These are phyloP conservation scores for Aphanomyces euteiches DNA, from an alignment of 352 stramenopile genomes.

Conservation along the genomic window DNA sequence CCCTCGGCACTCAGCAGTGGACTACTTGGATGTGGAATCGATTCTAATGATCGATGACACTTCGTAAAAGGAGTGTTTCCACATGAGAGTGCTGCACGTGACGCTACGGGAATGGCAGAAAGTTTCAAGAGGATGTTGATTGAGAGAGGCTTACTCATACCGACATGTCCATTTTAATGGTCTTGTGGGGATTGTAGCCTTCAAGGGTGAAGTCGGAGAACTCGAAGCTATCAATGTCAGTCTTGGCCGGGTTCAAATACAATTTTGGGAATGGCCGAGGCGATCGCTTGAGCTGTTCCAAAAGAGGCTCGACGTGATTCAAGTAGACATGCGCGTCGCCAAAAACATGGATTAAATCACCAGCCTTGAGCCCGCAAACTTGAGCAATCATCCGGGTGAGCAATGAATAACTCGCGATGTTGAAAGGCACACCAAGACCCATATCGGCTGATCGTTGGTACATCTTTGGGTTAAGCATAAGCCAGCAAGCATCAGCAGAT, in stretches of 20 bases:
- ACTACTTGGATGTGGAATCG: too few species aligned
- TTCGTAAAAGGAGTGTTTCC: too few species aligned
- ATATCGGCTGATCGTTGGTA: constrained; percentile 99
- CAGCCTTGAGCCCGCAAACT: constrained; percentile 89
- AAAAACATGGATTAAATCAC: constrained; percentile 98
- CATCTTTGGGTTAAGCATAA: constrained; percentile 65
- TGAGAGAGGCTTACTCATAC: constrained; percentile 41
- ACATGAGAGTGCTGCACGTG: too few species aligned
- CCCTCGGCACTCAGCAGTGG: too few species aligned
- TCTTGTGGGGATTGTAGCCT: constrained; percentile 94
- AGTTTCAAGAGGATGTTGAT: too few species aligned
- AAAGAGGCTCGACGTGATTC: constrained; percentile 98
- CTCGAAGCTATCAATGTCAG: constrained; percentile 93
- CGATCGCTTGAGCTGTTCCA: constrained; percentile 91
- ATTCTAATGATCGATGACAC: too few species aligned
- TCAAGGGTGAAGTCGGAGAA: constrained; percentile 96
- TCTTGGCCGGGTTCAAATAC: constrained; percentile 78
- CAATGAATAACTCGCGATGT: constrained; percentile 99
- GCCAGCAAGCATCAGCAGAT: background rate
- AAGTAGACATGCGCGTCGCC: constrained; percentile 99
- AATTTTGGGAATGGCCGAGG: constrained; percentile 95
- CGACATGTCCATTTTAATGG: constrained; percentile 99
- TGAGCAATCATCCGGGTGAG: constrained; percentile 96
- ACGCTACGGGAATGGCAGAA: too few species aligned
- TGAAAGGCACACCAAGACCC: constrained; percentile 99